Base-by-base conservation (phyloP, 2,329 filamentous ascomycete species). In the Penicillium sp. region DNA sequence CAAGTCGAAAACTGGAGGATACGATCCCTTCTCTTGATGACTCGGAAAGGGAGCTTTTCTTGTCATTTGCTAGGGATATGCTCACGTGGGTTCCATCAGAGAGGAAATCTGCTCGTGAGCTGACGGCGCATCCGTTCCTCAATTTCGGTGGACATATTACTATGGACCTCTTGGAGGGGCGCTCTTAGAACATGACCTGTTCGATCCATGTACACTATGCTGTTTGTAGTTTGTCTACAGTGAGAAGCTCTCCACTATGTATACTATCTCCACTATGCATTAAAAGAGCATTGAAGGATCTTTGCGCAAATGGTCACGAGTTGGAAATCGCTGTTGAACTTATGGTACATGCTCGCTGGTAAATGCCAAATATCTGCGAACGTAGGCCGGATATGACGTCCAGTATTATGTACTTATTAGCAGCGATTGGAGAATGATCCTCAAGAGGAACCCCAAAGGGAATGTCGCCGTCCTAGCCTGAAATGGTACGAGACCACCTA, bases 101-200 rank as follows among this genome's bases (percentile, higher is more conserved):
- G 50, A 68, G 72, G 37, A 69, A 66, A 45, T 73, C 68, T 21
- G 72, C 72, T 32, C 62, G 62, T 16, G 68, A 75, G 52, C 50
- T 75, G 31, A 65, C 70, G 31, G 63, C 72, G 3, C 68, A 75
- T 63, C 68, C 51, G 64, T 75, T 54, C 73, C 75, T 56, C 29
- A 46, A 59, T 21, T 44, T 60, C 29, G 35, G 46, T 23, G 48
- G 38, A 3, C 10, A 18, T 34, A 15, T 18, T 16, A 9, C 16
- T n/a, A 32, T 25, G 9, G 29, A 50, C 8, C 4, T 25, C n/a
- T 18, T 40, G 21, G 8, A 23, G 27, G 23, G 12, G 12, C 10
- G 2, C 9, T 18, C 21, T 29, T 38, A 38, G 35, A 27, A 38
- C 12, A 13, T n/a, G 40, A 27, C 23, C 9, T 27, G 16, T 0